These are phyloP conservation scores for Ampelomyces quisqualis DNA, from an alignment of 2,329 filamentous ascomycete genomes.

Conservation along the genomic window DNA sequence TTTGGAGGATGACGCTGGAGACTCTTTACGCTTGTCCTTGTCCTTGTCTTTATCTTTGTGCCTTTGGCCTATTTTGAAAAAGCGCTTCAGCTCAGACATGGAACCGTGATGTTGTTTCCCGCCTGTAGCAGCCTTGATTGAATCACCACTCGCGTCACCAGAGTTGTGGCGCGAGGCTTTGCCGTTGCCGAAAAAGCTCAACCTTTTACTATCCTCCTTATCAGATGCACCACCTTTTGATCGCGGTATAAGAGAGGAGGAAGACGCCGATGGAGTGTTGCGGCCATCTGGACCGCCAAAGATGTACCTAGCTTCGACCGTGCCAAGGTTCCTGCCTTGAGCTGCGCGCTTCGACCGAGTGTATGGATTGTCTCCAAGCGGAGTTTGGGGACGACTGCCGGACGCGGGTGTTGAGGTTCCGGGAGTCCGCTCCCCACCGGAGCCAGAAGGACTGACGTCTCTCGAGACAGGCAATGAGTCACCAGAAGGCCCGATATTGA, in stretches of 20 bases:
- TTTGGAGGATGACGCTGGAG: slow-evolving; percentile 63
- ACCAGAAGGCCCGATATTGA: slow-evolving; percentile 58
- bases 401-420: slow-evolving; percentile 61
- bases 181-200: slow-evolving; percentile 55
- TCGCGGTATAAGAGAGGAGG: slow-evolving; percentile 46
- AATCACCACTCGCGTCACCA: slow-evolving; percentile 43
- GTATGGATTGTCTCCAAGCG: slow-evolving; percentile 82
- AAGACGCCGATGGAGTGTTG: slow-evolving; percentile 45
- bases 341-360: slow-evolving; percentile 76
- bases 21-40: slow-evolving; percentile 57
- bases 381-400: slow-evolving; percentile 70
- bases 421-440: slow-evolving; percentile 51
- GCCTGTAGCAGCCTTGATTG: slow-evolving; percentile 19
- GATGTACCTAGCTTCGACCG: slow-evolving; percentile 79
- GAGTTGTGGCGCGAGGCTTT: slow-evolving; percentile 49
- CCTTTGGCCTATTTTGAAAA: slow-evolving; percentile 76
- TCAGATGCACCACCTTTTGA: slow-evolving; percentile 46
- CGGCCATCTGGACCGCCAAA: slow-evolving; percentile 73
- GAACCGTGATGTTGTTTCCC: slow-evolving; percentile 63
- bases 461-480: slow-evolving; percentile 57
- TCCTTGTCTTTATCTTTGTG: slow-evolving; percentile 53
- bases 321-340: slow-evolving; percentile 63
- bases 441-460: slow-evolving; percentile 64
- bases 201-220: slow-evolving; percentile 51
- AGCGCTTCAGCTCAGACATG: slow-evolving; percentile 94